Conservation (phyloP, 805 yeast species). For the Starmerella bombicola region DNA sequence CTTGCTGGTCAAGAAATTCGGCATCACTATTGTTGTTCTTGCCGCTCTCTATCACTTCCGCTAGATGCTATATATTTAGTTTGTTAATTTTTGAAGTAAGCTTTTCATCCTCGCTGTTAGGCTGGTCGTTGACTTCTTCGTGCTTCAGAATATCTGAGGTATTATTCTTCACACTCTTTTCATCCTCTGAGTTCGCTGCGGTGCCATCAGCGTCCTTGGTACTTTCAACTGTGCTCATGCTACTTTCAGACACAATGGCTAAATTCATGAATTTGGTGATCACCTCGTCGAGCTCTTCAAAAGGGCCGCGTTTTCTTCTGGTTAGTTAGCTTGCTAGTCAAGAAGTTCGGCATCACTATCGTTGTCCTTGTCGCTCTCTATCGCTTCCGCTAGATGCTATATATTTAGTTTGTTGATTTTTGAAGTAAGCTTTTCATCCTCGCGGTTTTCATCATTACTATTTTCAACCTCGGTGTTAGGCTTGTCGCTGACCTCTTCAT, state of each 20-base stretch:
- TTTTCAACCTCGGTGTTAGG: too few relatives aligned
- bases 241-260: too few relatives aligned
- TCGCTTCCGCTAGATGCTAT: neutral
- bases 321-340: constrained; percentile 4
- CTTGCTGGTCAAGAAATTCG: constrained; percentile 4
- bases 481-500: neutral
- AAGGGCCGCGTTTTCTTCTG: too few relatives aligned
- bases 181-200: neutral
- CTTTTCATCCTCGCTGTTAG: neutral
- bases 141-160: neutral
- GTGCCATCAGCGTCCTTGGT: neutral
- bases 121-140: neutral
- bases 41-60: neutral
- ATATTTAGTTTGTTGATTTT: neutral
- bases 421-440: too few relatives aligned
- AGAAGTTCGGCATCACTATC: constrained; percentile 4
- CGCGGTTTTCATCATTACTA: too few relatives aligned
- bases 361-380: neutral
- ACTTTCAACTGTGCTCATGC: too few relatives aligned
- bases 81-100: neutral
- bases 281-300: too few relatives aligned
- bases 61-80: neutral
- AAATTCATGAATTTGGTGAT: too few relatives aligned
- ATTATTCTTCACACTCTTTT: neutral
- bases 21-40: constrained; percentile 1